Percentiles rank a stretch among this genome's conserved stretches.
These are phyloP conservation scores for Sporisorium scitamineum DNA, from an alignment of 1,284 basidiomycete genomes.

Conservation along the genomic window DNA sequence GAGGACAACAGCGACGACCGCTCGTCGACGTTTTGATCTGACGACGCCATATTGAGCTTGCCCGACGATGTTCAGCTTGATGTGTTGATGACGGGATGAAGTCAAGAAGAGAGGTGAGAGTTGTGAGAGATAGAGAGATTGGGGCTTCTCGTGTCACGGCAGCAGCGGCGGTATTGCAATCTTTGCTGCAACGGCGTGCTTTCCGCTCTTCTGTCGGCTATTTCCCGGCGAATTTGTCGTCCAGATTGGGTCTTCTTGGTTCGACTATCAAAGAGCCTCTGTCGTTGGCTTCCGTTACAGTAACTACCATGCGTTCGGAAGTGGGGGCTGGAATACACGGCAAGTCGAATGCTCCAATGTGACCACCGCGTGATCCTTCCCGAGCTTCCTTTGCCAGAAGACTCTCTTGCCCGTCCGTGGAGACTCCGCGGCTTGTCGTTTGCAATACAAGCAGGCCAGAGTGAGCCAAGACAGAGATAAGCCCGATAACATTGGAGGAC, in stretches of 20 bases:
- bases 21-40: constrained; percentile 18
- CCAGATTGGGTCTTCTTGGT: neutral
- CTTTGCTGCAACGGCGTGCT: too few relatives aligned
- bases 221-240: neutral
- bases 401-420: too few relatives aligned
- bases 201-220: neutral
- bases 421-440: too few relatives aligned
- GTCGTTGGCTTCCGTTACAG: too few relatives aligned
- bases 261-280: neutral
- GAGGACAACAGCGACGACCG: constrained; percentile 26
- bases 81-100: neutral
- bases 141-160: neutral
- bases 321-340: constrained; percentile 2
- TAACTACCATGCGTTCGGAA: neutral
- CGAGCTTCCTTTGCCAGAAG: neutral
- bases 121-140: neutral
- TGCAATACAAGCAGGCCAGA: too few relatives aligned
- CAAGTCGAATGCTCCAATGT: too few relatives aligned
- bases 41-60: constrained; percentile 20
- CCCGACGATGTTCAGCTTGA: neutral
- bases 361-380: neutral
- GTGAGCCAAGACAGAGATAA: too few relatives aligned
- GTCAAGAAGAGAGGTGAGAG: neutral
- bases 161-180: constrained; percentile 1
- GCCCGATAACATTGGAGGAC: too few relatives aligned